Conservation (phyloP, 2,329 filamentous ascomycete genomes). For the Salinomyces thailandicus region DNA sequence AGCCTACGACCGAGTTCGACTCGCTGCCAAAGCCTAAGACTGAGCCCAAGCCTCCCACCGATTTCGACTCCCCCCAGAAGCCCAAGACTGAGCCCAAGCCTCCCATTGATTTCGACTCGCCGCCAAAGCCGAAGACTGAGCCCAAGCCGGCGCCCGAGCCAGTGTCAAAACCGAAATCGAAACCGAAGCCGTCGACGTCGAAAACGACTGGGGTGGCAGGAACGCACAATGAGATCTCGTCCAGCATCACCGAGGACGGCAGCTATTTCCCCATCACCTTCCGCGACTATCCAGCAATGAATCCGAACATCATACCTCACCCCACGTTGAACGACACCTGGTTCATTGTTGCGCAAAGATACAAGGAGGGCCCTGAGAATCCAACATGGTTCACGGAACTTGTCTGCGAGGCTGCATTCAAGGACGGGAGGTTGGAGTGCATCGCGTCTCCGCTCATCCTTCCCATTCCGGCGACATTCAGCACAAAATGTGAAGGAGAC, state of each 20-base stretch:
- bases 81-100: no score
- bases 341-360: slow-evolving; percentile 34
- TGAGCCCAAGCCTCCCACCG: no score
- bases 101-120: no score
- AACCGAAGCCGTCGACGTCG: not conserved
- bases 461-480: slow-evolving; percentile 38
- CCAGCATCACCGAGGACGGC: slow-evolving; percentile 35
- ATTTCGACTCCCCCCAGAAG: no score
- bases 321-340: slow-evolving; percentile 38
- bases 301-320: slow-evolving; percentile 50
- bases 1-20: no score
- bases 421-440: slow-evolving; percentile 34
- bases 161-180: not conserved
- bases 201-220: slow-evolving; percentile 1
- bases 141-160: no score
- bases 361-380: slow-evolving; percentile 12
- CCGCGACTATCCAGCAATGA: slow-evolving; percentile 33
- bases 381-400: slow-evolving; percentile 19
- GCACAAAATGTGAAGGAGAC: slow-evolving; percentile 37
- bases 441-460: slow-evolving; percentile 32
- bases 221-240: slow-evolving; percentile 31
- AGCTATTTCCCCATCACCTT: slow-evolving; percentile 44
- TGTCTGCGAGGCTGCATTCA: slow-evolving; percentile 42
- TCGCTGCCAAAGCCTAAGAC: no score
- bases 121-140: no score